phyloP scores from a whole-genome alignment of 768 basidiomycete genomes.

The Glaciozyma antarctica region DNA sequence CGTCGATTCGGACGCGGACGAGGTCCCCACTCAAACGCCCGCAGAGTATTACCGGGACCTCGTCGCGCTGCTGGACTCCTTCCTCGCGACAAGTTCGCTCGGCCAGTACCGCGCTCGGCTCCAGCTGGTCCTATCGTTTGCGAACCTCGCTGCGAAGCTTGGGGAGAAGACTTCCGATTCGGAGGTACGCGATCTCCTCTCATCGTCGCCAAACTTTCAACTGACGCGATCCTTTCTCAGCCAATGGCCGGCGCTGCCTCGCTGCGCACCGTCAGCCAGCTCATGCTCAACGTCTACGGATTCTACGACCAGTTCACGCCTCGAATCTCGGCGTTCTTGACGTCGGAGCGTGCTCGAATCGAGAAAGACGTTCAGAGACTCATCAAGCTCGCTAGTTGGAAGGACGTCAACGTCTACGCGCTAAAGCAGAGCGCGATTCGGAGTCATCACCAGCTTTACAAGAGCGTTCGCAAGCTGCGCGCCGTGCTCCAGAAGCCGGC shows the following conservation, averaged over 20 bases:
- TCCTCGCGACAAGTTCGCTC: conserved; percentile 61
- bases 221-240: not conserved
- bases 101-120: conserved; percentile 72
- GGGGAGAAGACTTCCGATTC: conserved; percentile 1
- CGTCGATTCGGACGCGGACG: conserved; percentile 38
- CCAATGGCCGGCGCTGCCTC: conserved; percentile 35
- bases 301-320: conserved; percentile 58
- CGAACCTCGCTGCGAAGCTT: conserved; percentile 20
- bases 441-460: conserved; percentile 85
- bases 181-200: not conserved
- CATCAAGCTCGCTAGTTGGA: conserved; percentile 96
- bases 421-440: conserved; percentile 80
- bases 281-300: conserved; percentile 54
- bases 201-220: not conserved
- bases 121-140: conserved; percentile 58
- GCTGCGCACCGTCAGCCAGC: conserved; percentile 48
- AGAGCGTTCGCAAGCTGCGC: conserved; percentile 82
- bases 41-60: conserved; percentile 48
- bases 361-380: conserved; percentile 75
- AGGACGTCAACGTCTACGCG: conserved; percentile 88
- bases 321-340: conserved; percentile 47
- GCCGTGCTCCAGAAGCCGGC: conserved; percentile 67
- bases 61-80: conserved; percentile 69
- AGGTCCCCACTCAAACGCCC: conserved; percentile 42
- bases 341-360: conserved; percentile 50